Conservation (phyloP, 75 land plant species). For the Picea sitchensis region DNA sequence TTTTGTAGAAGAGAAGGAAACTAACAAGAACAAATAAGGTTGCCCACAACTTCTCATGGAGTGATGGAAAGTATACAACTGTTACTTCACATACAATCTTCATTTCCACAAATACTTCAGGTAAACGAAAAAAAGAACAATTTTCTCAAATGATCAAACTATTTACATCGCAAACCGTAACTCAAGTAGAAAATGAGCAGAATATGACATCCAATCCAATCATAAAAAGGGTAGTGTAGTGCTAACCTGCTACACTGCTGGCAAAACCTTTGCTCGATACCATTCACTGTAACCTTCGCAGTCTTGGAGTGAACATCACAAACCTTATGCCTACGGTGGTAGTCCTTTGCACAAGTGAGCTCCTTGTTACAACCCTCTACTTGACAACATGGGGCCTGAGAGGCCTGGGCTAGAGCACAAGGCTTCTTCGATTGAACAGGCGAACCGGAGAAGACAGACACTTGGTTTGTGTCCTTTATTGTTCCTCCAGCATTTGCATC, state of each 20-base stretch:
- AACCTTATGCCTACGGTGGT: conserved; percentile 64
- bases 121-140: not conserved
- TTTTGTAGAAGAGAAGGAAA: not conserved
- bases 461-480: not conserved
- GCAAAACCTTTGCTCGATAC: conserved; percentile 60
- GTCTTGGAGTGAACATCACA: conserved; percentile 65
- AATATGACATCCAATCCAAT: not conserved
- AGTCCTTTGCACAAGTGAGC: conserved; percentile 56
- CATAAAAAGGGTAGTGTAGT: not conserved
- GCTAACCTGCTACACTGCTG: conserved; percentile 67
- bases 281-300: conserved; percentile 53
- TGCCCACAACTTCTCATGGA: too few relatives aligned
- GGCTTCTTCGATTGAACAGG: conserved; percentile 24
- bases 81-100: not conserved
- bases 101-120: not conserved
- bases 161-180: not conserved
- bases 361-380: conserved; percentile 78
- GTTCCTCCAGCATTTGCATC: conserved; percentile 6
- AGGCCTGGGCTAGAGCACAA: conserved; percentile 16
- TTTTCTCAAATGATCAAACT: not conserved
- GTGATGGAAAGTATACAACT: too few relatives aligned
- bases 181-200: not conserved
- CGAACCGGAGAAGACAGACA: not conserved
- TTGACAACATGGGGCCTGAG: conserved; percentile 45
- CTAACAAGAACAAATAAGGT: not conserved